Evolutionary conservation across 2,329 filamentous ascomycete species (phyloP).

Genomic region (Leptographium lundbergii): DNA sequence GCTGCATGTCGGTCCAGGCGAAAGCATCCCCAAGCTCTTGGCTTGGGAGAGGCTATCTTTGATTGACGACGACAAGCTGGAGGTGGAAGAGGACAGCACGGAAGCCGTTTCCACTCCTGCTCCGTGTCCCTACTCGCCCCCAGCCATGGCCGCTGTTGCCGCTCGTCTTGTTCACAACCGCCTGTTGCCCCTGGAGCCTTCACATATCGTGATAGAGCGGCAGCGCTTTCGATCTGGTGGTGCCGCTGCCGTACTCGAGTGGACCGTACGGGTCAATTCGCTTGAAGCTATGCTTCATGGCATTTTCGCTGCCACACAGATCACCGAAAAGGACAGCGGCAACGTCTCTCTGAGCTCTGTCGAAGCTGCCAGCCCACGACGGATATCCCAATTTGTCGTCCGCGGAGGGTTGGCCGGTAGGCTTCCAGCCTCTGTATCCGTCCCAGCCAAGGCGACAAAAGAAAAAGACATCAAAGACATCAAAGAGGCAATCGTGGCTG

Average conservation of each 20-base stretch:
- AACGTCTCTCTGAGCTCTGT: constrained; percentile 17
- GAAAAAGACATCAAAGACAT: constrained; percentile 15
- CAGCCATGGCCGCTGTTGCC: constrained; percentile 21
- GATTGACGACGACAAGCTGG: constrained; percentile 6
- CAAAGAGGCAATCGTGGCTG: constrained; percentile 12
- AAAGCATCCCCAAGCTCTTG: constrained; percentile 10
- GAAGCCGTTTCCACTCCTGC: background rate
- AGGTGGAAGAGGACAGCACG: background rate
- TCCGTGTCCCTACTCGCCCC: constrained; percentile 19
- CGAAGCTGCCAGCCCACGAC: constrained; percentile 34
- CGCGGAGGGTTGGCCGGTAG: constrained; percentile 10
- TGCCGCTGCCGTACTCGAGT: constrained; percentile 56
- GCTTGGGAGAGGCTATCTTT: constrained; percentile 15
- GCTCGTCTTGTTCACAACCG: constrained; percentile 20
- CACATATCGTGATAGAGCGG: constrained; percentile 56
- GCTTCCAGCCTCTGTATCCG: background rate
- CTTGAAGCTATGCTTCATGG: constrained; percentile 74
- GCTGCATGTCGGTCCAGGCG: constrained; percentile 19
- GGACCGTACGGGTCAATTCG: constrained; percentile 72
- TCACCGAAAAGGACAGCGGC: constrained; percentile 22
- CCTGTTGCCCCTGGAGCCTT: constrained; percentile 41
- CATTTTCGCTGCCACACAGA: constrained; percentile 43
- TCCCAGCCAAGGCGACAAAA: constrained; percentile 6
- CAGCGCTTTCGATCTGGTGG: constrained; percentile 53
- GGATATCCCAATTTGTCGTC: constrained; percentile 41